Percentiles rank a stretch among this genome's conserved stretches.
Evolutionary conservation across 2,329 filamentous ascomycete species (phyloP).

Genomic region (Plectosphaerella plurivora): DNA sequence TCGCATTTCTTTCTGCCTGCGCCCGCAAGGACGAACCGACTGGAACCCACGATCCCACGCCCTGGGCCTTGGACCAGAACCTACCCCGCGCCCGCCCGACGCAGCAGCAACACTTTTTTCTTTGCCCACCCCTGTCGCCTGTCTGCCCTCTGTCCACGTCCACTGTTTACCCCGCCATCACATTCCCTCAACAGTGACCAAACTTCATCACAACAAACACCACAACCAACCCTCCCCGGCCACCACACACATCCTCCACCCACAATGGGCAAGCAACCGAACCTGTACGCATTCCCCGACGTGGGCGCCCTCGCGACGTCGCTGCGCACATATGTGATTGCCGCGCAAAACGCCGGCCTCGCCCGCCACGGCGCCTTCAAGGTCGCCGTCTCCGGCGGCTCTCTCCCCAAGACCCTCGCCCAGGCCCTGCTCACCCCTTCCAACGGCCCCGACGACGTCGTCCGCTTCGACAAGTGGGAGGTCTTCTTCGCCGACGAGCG

Average conservation of each 20-base stretch:
- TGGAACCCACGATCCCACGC: too few species aligned
- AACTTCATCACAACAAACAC: slow-evolving; percentile 7
- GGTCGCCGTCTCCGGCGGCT: slow-evolving; percentile 89
- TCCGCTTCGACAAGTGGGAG: slow-evolving; percentile 86
- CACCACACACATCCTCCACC: slow-evolving; percentile 6
- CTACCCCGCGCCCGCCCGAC: background rate
- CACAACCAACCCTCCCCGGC: slow-evolving; percentile 4
- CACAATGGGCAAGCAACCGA: slow-evolving; percentile 55
- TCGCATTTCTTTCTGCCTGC: background rate
- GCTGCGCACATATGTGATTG: slow-evolving; percentile 77
- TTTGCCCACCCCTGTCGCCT: background rate
- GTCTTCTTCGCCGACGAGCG: slow-evolving; percentile 99
- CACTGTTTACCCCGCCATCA: too few species aligned
- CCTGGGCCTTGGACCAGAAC: background rate
- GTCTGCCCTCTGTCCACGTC: slow-evolving; percentile 1
- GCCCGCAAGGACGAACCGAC: background rate
- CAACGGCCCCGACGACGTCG: slow-evolving; percentile 50
- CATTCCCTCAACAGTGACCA: background rate
- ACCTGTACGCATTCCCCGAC: slow-evolving; percentile 76
- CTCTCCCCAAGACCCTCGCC: slow-evolving; percentile 82
- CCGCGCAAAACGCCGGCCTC: slow-evolving; percentile 75
- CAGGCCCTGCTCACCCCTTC: slow-evolving; percentile 67
- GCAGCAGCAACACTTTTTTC: background rate
- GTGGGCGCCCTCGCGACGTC: slow-evolving; percentile 66
- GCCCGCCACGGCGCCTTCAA: slow-evolving; percentile 82